Conservation (phyloP, 108 stramenopile species). For the Cyclotella atomus region DNA sequence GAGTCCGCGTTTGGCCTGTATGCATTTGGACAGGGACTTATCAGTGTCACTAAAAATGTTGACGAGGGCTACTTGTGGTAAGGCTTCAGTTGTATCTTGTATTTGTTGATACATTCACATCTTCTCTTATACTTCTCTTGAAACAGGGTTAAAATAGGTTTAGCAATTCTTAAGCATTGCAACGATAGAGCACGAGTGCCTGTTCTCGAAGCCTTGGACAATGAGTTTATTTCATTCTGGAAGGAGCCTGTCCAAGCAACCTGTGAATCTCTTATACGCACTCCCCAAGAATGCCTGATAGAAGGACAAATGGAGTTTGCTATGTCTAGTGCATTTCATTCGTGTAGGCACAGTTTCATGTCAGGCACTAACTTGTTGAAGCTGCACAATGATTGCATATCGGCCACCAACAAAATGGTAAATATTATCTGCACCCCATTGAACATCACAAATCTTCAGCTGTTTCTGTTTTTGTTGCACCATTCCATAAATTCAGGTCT, state of each 20-base stretch:
- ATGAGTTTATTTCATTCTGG: constrained; percentile 11
- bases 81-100: no score
- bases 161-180: neutral
- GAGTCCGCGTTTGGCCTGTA: neutral
- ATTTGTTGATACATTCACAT: no score
- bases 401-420: constrained; percentile 10
- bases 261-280: neutral
- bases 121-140: no score
- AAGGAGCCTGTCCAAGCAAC: constrained; percentile 18
- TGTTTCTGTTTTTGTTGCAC: neutral
- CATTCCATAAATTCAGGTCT: neutral
- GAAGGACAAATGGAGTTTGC: constrained; percentile 10
- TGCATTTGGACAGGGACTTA: neutral
- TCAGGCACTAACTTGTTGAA: neutral
- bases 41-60: neutral
- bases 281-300: neutral
- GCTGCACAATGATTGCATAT: neutral
- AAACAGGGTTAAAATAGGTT: neutral
- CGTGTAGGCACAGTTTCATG: constrained; percentile 13
- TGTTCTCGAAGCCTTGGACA: neutral
- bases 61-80: constrained; percentile 3
- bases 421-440: neutral
- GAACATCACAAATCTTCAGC: neutral
- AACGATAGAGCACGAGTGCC: neutral
- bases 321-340: neutral